These are phyloP conservation scores for Neonectria ditissima DNA, from an alignment of 2,329 filamentous ascomycete genomes.

Conservation along the genomic window DNA sequence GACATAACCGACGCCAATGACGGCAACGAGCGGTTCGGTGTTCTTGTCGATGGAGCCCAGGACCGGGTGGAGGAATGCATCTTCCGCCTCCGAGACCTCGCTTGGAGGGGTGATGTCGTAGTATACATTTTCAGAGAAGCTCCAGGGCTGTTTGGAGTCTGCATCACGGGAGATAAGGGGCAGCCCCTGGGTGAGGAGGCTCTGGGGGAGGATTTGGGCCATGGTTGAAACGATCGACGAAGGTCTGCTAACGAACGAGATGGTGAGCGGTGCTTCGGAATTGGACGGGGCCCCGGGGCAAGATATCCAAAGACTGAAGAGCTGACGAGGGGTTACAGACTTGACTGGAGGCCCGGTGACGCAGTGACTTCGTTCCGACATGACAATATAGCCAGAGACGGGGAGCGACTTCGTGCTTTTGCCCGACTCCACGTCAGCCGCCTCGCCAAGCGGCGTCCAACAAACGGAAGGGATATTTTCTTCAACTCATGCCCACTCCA, in stretches of 20 bases:
- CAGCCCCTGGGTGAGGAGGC: conserved; percentile 38
- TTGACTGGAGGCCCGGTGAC: conserved; percentile 19
- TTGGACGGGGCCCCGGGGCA: conserved; percentile 29
- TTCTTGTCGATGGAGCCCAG: conserved; percentile 25
- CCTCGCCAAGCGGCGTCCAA: conserved; percentile 30
- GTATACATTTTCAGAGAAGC: conserved; percentile 39
- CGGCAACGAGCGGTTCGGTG: conserved; percentile 54
- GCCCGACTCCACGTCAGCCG: conserved; percentile 30
- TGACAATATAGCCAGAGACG: conserved; percentile 30
- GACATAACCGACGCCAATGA: conserved; percentile 66
- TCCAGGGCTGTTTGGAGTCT: conserved; percentile 41
- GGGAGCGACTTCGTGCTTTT: conserved; percentile 27
- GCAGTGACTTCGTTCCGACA: conserved; percentile 21
- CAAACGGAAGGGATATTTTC: conserved; percentile 23
- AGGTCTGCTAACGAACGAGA: conserved; percentile 38
- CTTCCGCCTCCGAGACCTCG: conserved; percentile 46
- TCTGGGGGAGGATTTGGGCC: conserved; percentile 42
- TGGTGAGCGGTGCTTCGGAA: conserved; percentile 20
- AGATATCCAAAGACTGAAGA: conserved; percentile 39
- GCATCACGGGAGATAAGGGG: conserved; percentile 37
- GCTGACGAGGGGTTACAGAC: conserved; percentile 12
- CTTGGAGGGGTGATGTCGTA: conserved; percentile 52
- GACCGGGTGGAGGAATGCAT: conserved; percentile 23
- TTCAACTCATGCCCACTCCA: conserved; percentile 17
- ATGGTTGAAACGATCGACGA: conserved; percentile 44